phyloP scores from a whole-genome alignment of 2,329 filamentous ascomycete species.

The Venturia aucupariae region DNA sequence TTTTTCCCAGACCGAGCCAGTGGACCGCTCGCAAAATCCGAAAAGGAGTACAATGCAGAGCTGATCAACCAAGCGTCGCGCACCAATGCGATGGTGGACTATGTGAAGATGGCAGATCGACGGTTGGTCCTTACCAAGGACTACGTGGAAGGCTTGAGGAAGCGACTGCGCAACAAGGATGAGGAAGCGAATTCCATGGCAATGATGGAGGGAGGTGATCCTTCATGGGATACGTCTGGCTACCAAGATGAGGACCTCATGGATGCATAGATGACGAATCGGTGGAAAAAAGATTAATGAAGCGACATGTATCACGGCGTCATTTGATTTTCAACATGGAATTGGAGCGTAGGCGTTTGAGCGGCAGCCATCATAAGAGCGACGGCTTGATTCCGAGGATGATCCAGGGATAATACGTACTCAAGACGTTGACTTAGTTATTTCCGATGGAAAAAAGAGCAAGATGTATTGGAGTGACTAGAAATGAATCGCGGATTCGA shows the following conservation, averaged over 20 bases:
- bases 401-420: neutral
- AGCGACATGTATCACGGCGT: slow-evolving; percentile 1
- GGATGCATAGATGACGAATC: neutral
- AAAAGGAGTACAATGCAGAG: slow-evolving; percentile 32
- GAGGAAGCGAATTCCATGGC: neutral
- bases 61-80: slow-evolving; percentile 42
- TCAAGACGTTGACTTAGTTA: neutral
- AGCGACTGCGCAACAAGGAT: slow-evolving; percentile 19
- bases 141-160: slow-evolving; percentile 46
- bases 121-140: slow-evolving; percentile 50
- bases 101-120: slow-evolving; percentile 45
- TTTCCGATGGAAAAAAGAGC: neutral
- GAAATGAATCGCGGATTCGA: neutral
- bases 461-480: neutral
- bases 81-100: slow-evolving; percentile 41
- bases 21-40: slow-evolving; percentile 29
- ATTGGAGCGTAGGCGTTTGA: neutral
- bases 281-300: neutral
- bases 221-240: neutral
- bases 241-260: slow-evolving; percentile 13
- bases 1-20: slow-evolving; percentile 37
- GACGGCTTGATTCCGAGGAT: neutral
- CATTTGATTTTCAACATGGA: slow-evolving; percentile 3
- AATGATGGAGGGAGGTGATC: neutral
- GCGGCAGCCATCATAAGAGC: neutral